These are phyloP conservation scores for Trichosporon faecale DNA, from an alignment of 1,284 basidiomycete genomes.

Conservation along the genomic window DNA sequence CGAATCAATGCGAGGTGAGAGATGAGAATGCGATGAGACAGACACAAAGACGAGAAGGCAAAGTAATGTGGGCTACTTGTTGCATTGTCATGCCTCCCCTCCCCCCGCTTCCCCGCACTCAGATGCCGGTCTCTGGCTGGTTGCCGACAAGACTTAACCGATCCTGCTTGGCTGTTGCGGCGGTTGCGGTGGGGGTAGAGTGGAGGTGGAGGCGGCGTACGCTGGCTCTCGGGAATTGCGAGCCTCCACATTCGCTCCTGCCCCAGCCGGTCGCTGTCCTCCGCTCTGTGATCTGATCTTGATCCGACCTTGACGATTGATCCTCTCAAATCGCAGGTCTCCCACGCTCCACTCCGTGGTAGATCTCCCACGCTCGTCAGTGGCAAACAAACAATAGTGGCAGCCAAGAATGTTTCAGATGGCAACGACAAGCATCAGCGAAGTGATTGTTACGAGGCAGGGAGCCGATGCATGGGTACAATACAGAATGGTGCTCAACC, in stretches of 20 bases:
- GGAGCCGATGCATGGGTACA: slow-evolving; percentile 21
- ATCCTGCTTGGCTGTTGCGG: background rate
- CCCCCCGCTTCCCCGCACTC: background rate
- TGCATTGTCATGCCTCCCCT: background rate
- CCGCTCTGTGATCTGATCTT: background rate
- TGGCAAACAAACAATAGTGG: background rate
- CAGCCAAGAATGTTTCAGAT: background rate
- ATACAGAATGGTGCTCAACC: slow-evolving; percentile 23
- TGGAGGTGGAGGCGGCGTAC: background rate
- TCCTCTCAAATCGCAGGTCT: too few relatives aligned
- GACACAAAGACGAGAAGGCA: background rate
- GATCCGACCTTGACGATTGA: too few relatives aligned
- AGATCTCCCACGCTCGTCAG: background rate
- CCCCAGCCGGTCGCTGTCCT: background rate
- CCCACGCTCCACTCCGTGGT: too few relatives aligned
- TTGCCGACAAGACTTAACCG: background rate
- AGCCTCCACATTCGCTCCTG: background rate
- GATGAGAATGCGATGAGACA: background rate
- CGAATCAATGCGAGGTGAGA: background rate
- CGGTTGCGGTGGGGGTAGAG: background rate
- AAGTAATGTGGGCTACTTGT: background rate
- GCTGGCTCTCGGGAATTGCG: background rate
- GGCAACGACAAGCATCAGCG: background rate
- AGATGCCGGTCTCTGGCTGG: background rate
- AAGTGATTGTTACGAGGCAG: slow-evolving; percentile 9